Evolutionary conservation across 2,329 filamentous ascomycete genomes (phyloP), one percentile per base, ranked within the genome.

Genomic region (Lecanosticta acicola): DNA sequence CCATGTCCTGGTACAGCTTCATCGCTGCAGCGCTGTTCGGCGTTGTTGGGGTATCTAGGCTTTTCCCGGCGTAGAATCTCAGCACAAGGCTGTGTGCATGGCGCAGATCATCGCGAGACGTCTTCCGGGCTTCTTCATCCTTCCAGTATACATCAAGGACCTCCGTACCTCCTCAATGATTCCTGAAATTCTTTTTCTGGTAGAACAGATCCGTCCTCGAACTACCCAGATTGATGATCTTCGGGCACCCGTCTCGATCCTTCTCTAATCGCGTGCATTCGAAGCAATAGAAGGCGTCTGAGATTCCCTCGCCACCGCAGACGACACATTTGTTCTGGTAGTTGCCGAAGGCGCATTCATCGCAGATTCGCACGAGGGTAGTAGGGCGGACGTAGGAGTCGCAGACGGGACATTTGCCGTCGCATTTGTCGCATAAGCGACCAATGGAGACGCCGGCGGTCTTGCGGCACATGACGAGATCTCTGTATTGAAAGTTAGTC

Each of bases 291-390:
- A 97, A 97, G 40, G 93, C 93, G 68, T 98, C 93, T 26, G 86
- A 93, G 67, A 98, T 98, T 21, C 93, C 93, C 72, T 97, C 93
- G 60, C 93, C 93, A 67, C 93, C 93, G 71, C 93, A 98, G 35
- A 98, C 93, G 58, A 98, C 89, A 68, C 93, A 98, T 71, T 98
- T 98, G 76, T 98, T 98, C 74, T 97, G 93, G 76, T 96, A 98
- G 78, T 98, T 98, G 65, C 93, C 93, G 69, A 98, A 98, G 67
- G 87, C 90, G 77, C 93, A 98, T 73, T 98, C 93, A 75, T 98
- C 93, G 76, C 93, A 98, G 74, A 98, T 97, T 64, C 91, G 88
- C 50, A 94, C 93, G 46, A 97, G 84, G 7, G 93, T 97, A 20
- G 93, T 98, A 10, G 93, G 93, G 13, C 93, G 90, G 54, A 98